Percentiles rank a stretch among this genome's conserved stretches.
These are phyloP conservation scores for Gynochthodes officinalis DNA, from an alignment of 257 asterid species.

Conservation along the genomic window DNA sequence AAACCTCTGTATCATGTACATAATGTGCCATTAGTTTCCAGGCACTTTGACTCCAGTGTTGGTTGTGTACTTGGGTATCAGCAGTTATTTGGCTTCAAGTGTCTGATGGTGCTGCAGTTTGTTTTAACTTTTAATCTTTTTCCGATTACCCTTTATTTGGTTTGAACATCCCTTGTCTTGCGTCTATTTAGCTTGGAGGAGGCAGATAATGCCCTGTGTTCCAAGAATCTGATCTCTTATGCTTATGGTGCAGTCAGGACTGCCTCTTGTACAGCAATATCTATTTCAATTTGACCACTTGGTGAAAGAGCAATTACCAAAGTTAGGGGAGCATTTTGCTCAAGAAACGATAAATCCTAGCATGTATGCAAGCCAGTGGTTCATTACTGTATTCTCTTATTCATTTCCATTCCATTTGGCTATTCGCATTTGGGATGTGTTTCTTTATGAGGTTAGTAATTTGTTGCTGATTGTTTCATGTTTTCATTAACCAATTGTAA, in stretches of 20 bases:
- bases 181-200: not conserved
- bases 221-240: constrained; percentile 14
- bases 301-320: constrained; percentile 70
- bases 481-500: constrained; percentile 17
- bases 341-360: constrained; percentile 95
- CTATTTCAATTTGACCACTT: constrained; percentile 72
- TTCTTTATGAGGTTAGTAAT: constrained; percentile 79
- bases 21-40: not conserved
- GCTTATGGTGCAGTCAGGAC: constrained; percentile 67
- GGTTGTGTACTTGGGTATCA: not conserved
- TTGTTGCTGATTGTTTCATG: constrained; percentile 9
- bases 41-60: not conserved
- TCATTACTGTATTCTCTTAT: constrained; percentile 92
- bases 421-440: constrained; percentile 97
- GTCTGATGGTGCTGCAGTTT: not conserved
- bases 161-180: not conserved
- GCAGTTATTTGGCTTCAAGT: not conserved
- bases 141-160: not conserved
- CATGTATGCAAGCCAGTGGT: constrained; percentile 99
- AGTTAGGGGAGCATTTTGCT: constrained; percentile 83
- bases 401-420: constrained; percentile 97
- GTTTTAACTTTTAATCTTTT: not conserved
- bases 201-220: not conserved
- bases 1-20: not conserved
- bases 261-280: constrained; percentile 98